Evolutionary conservation across 2,329 filamentous ascomycete species (phyloP), one percentile per base, ranked within the genome.

Genomic region (Arthrobotrys megalospora): DNA sequence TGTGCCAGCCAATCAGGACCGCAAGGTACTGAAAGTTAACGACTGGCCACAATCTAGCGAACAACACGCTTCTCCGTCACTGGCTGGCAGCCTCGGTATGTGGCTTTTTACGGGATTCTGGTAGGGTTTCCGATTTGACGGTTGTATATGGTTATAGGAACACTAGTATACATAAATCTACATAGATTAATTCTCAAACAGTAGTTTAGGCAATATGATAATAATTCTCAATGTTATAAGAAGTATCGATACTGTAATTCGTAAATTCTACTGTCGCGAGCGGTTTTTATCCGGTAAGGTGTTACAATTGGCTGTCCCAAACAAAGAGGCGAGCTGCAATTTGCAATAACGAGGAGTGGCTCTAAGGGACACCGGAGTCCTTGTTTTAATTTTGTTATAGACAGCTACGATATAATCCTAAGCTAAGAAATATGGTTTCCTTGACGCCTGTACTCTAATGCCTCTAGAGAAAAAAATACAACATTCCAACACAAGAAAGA

Each of bases 11-110:
- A 72, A 72, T 65, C 58, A 65, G 28, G 14, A 34, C 10, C 1
- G n/a, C 21, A 6, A 14, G 36, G 36, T 24, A 41, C 36, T 58
- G 68, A 69, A 52, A 2, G n/a, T n/a, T 16, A 10, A 16, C n/a
- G 41, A 52, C 24, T 11, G 24, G 28, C 7, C 36, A 48, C 45
- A 48, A 65, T 38, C 16, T 32, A 24, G 43, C 19, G 12, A 16
- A 45, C 68, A 72, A 72, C 68, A 72, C 68, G 58, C 65, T 72
- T 65, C 38, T 19, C 19, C 2, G 10, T 32, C 12, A 43, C 38
- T n/a, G 10, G 1, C 28, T 11, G 8, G 1, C n/a, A 36, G 12
- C 11, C 48, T n/a, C 16, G 3, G 16, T 48, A 11, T 24, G 1
- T 34, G 3, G 7, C 14, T 2, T 38, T 36, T n/a, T 21, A 36